Base-by-base conservation (phyloP, 2,329 filamentous ascomycete species). In the Fusarium albidum region DNA sequence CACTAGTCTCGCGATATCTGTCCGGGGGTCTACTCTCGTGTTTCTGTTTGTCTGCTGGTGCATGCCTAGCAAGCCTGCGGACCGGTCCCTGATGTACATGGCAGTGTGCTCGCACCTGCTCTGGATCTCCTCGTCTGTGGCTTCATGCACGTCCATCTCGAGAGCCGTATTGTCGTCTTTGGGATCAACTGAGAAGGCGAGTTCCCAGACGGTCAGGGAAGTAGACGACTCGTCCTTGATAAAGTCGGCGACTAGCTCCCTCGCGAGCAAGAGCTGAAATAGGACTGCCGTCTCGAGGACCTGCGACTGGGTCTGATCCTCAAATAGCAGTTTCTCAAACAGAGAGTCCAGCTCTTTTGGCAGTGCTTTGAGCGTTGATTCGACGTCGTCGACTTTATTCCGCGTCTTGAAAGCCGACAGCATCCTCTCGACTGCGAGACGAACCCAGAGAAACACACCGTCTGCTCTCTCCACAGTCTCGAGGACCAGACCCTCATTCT, bases 361-460 rank as follows among this genome's bases (percentile, higher is more conserved):
- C 2, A 73, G 56, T 3, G 39, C 44, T 2, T 45, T 15, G 2
- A 71, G 38, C 1, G 45, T 34, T 3, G n/a, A 18, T 5, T 39
- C 17, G 17, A 69, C 32, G 0, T 40, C 42, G 3, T 39, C 15
- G 4, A 66, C 14, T 3, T 38, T 27, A 7, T 38, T n/a, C 2
- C 9, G 25, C 17, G n/a, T 14, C 0, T 54, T 26, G 14, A 64
- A 59, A 12, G 51, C 55, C 25, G 52, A 55, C 12, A 70, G 18
- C 41, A 73, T 59, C 25, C 66, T 61, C 12, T 68, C 58, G 9
- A 73, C 67, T 0, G 69, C 72, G 6, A 70, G 60, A 2, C 61
- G 55, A 2, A 72, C 65, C 71, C 71, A 73, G 9, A 74, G 63
- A 37, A 74, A 73, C 1, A 74, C 71, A 0, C 71, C 71, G 10